Evolutionary conservation across 495 filamentous ascomycete genomes (phyloP).

Genomic region (Penicillium subrubescens): DNA sequence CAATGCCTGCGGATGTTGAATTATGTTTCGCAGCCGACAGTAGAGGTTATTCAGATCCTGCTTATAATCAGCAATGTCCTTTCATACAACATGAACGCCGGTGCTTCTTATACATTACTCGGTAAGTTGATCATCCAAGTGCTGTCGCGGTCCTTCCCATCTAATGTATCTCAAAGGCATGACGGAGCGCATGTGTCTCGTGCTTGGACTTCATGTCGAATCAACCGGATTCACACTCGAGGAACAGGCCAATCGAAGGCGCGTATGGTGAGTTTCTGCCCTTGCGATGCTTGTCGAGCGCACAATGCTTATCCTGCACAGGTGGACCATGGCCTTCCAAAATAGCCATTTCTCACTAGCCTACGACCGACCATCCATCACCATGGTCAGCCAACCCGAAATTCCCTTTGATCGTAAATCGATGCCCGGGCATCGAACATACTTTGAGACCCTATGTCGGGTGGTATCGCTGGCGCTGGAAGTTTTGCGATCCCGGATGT

Average conservation of each 20-base stretch:
- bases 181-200: slow-evolving; percentile 60
- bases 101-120: slow-evolving; percentile 61
- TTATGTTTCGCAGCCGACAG: slow-evolving; percentile 58
- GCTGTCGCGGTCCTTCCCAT: not conserved
- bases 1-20: slow-evolving; percentile 64
- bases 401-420: slow-evolving; percentile 52
- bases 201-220: slow-evolving; percentile 58
- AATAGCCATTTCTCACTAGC: slow-evolving; percentile 63
- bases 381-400: slow-evolving; percentile 53
- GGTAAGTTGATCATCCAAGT: slow-evolving; percentile 35
- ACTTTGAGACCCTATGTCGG: slow-evolving; percentile 57
- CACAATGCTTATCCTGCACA: slow-evolving; percentile 18
- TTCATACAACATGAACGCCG: slow-evolving; percentile 66
- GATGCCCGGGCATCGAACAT: slow-evolving; percentile 51
- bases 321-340: slow-evolving; percentile 64
- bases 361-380: slow-evolving; percentile 60
- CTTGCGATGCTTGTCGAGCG: not conserved
- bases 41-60: slow-evolving; percentile 60
- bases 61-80: slow-evolving; percentile 62
- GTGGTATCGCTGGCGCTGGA: slow-evolving; percentile 57
- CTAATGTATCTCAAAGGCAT: slow-evolving; percentile 40
- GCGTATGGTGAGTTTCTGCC: slow-evolving; percentile 41
- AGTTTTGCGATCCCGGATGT: slow-evolving; percentile 55
- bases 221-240: slow-evolving; percentile 46
- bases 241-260: slow-evolving; percentile 39